Evolutionary conservation across 352 stramenopile species (phyloP).

Genomic region (Pythium utonaiense): DNA sequence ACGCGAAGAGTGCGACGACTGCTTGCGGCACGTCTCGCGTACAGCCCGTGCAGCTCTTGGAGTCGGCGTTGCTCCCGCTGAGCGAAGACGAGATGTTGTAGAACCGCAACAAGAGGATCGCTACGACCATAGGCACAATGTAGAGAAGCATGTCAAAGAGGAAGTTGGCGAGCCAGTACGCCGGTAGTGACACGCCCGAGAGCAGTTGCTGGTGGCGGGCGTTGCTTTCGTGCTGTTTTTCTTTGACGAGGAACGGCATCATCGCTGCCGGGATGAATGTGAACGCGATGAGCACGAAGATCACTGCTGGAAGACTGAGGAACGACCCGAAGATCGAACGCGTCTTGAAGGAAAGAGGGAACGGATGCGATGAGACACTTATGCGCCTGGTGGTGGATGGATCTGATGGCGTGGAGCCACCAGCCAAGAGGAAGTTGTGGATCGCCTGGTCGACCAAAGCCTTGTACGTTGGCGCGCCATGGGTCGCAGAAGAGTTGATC

Average conservation of each 20-base stretch:
- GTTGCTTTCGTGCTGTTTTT: slow-evolving; percentile 90
- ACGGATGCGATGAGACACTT: slow-evolving; percentile 45
- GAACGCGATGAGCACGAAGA: slow-evolving; percentile 91
- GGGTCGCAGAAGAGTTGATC: slow-evolving; percentile 46
- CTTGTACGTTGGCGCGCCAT: slow-evolving; percentile 54
- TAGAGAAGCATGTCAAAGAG: slow-evolving; percentile 92
- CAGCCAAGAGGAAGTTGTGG: slow-evolving; percentile 39
- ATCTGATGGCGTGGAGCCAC: background rate
- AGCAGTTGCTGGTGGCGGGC: slow-evolving; percentile 97
- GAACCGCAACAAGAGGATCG: slow-evolving; percentile 46
- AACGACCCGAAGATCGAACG: slow-evolving; percentile 57
- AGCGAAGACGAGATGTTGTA: slow-evolving; percentile 58
- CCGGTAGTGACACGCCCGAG: slow-evolving; percentile 88
- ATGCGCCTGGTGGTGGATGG: slow-evolving; percentile 12
- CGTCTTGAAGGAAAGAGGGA: slow-evolving; percentile 57
- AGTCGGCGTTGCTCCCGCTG: slow-evolving; percentile 20
- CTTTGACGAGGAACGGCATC: slow-evolving; percentile 95
- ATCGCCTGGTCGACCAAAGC: slow-evolving; percentile 56
- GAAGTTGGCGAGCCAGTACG: slow-evolving; percentile 97
- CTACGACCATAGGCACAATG: slow-evolving; percentile 61
- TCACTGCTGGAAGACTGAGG: slow-evolving; percentile 66
- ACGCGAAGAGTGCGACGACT: slow-evolving; percentile 46
- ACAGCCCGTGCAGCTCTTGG: slow-evolving; percentile 27
- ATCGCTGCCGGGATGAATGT: slow-evolving; percentile 92
- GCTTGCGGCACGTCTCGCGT: slow-evolving; percentile 46